Conservation (phyloP, 2,329 filamentous ascomycete genomes). For the Penicillium sp. region DNA sequence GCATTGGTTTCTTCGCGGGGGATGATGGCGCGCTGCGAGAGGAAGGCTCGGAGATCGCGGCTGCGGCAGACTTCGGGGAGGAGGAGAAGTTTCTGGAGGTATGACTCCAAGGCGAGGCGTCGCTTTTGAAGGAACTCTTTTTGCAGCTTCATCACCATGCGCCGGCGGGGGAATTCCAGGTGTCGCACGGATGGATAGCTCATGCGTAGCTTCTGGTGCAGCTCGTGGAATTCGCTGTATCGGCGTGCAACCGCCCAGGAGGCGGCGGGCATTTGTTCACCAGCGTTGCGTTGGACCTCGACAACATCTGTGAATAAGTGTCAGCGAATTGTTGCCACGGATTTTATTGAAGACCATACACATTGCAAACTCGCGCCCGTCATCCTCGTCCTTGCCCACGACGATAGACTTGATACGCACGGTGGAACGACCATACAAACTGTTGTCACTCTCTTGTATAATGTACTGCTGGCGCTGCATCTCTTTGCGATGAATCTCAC, state of each 20-base stretch:
- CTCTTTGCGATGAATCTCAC: slow-evolving; percentile 91
- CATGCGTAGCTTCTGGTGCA: slow-evolving; percentile 83
- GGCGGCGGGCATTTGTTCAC: slow-evolving; percentile 95
- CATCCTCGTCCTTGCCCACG: slow-evolving; percentile 87
- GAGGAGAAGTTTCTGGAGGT: slow-evolving; percentile 76
- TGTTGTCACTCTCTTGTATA: slow-evolving; percentile 96
- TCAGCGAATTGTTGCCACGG: not conserved
- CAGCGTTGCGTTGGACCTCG: slow-evolving; percentile 85
- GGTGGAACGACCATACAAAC: slow-evolving; percentile 86
- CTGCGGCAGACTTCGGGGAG: slow-evolving; percentile 93
- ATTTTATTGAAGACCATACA: slow-evolving; percentile 51
- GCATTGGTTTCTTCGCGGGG: slow-evolving; percentile 62
- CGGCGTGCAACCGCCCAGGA: slow-evolving; percentile 90
- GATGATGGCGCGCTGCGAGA: slow-evolving; percentile 82
- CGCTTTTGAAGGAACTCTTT: slow-evolving; percentile 94
- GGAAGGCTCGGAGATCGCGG: slow-evolving; percentile 85
- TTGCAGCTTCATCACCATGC: slow-evolving; percentile 95
- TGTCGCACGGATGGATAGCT: slow-evolving; percentile 85
- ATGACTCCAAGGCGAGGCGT: slow-evolving; percentile 78
- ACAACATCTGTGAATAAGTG: slow-evolving; percentile 64
- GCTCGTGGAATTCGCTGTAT: slow-evolving; percentile 95
- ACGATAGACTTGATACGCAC: slow-evolving; percentile 91
- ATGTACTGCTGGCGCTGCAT: slow-evolving; percentile 96
- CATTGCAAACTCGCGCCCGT: slow-evolving; percentile 89
- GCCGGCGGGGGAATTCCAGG: slow-evolving; percentile 86